Evolutionary conservation across 2,329 filamentous ascomycete species (phyloP).

Genomic region (Lasiodiplodia sp.): DNA sequence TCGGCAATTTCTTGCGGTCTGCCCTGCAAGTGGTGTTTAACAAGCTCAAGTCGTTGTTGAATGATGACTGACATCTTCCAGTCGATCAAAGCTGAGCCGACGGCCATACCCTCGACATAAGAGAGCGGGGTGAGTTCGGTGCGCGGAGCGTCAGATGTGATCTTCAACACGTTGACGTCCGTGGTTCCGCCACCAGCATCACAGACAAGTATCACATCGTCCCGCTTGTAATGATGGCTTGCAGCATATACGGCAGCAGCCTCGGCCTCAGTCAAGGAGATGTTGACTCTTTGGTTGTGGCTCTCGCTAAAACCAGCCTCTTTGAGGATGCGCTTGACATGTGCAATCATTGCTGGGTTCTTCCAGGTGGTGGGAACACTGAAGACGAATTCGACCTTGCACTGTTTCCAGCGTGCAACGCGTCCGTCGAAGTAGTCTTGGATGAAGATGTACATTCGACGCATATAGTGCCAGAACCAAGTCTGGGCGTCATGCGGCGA

Average conservation of each 20-base stretch:
- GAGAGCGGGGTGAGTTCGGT: neutral
- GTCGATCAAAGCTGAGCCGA: constrained; percentile 32
- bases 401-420: constrained; percentile 42
- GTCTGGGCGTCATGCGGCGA: neutral
- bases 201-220: constrained; percentile 53
- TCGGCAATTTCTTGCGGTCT: neutral
- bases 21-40: neutral
- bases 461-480: constrained; percentile 44
- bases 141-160: neutral
- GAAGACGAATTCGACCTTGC: constrained; percentile 55
- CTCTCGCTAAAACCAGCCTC: constrained; percentile 54
- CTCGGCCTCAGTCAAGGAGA: constrained; percentile 57
- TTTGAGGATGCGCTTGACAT: constrained; percentile 53
- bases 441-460: constrained; percentile 54
- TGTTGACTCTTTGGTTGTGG: constrained; percentile 43
- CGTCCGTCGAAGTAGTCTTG: constrained; percentile 40
- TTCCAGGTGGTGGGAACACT: constrained; percentile 62
- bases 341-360: constrained; percentile 54
- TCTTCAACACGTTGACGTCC: constrained; percentile 6
- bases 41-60: neutral
- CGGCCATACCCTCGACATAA: constrained; percentile 21
- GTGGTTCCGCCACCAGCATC: constrained; percentile 56
- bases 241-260: constrained; percentile 54
- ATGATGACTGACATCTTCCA: neutral
- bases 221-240: constrained; percentile 29